Percentiles rank a stretch among this genome's conserved stretches.
Evolutionary conservation across 371 early-diverging fungal species (phyloP).

Genomic region (Mycotypha africana): DNA sequence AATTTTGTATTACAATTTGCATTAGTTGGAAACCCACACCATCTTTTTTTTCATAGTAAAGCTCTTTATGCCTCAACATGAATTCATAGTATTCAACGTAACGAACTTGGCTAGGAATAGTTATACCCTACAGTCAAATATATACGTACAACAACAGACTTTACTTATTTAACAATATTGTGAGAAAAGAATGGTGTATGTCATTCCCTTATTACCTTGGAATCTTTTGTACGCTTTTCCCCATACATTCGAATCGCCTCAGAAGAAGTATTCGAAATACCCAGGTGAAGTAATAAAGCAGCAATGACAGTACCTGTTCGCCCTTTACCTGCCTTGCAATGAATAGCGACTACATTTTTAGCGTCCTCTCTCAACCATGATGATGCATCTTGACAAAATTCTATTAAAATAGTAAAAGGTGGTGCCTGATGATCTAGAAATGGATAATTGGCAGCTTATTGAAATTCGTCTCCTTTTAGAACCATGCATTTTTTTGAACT

Average conservation of each 20-base stretch:
- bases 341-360: constrained; percentile 59
- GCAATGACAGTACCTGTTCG: constrained; percentile 71
- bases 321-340: constrained; percentile 81
- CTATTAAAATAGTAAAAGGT: constrained; percentile 45
- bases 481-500: too few relatives aligned
- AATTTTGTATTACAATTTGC: constrained; percentile 9
- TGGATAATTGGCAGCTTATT: constrained; percentile 49
- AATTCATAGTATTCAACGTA: constrained; percentile 57
- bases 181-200: too few relatives aligned
- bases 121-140: constrained; percentile 45
- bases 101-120: constrained; percentile 63
- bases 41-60: constrained; percentile 8
- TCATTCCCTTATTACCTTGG: constrained; percentile 29
- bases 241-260: constrained; percentile 58
- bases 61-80: constrained; percentile 22
- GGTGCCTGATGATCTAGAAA: constrained; percentile 71
- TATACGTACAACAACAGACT: neutral
- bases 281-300: constrained; percentile 47
- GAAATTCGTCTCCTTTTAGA: too few relatives aligned
- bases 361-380: constrained; percentile 42
- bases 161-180: too few relatives aligned
- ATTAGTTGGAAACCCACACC: neutral
- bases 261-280: constrained; percentile 28
- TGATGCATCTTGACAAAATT: constrained; percentile 56
- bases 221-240: constrained; percentile 46